Percentiles rank a stretch among this genome's conserved stretches.
These are phyloP conservation scores for Alnus glutinosa DNA, from an alignment of 306 rosid genomes.

Conservation along the genomic window DNA sequence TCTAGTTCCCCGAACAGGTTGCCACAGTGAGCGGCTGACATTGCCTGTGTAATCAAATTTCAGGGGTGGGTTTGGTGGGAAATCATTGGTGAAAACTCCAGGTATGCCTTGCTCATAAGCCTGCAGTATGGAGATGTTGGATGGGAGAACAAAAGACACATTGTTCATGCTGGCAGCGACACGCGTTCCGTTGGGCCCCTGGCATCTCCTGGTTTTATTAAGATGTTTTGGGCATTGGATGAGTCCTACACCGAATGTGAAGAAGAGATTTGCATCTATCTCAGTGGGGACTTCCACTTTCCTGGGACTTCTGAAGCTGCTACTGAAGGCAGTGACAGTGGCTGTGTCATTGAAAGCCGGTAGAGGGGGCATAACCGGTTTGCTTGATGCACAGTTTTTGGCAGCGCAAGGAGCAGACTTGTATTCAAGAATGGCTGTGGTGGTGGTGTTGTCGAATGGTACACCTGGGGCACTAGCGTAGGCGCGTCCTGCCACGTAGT, in stretches of 20 bases:
- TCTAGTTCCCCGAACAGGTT: slow-evolving; percentile 65
- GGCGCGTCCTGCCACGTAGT: slow-evolving; percentile 81
- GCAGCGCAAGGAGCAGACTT: slow-evolving; percentile 53
- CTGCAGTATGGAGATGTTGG: slow-evolving; percentile 62
- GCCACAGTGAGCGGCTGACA: slow-evolving; percentile 80
- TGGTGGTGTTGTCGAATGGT: slow-evolving; percentile 79
- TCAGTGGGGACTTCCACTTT: slow-evolving; percentile 63
- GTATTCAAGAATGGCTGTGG: slow-evolving; percentile 85
- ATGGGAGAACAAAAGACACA: slow-evolving; percentile 73
- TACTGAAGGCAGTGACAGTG: slow-evolving; percentile 67
- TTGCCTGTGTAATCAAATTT: slow-evolving; percentile 82
- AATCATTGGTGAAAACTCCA: slow-evolving; percentile 71
- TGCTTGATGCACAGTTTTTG: slow-evolving; percentile 35
- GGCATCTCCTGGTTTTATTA: slow-evolving; percentile 35
- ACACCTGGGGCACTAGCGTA: slow-evolving; percentile 79
- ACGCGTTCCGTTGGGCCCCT: slow-evolving; percentile 90
- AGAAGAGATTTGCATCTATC: slow-evolving; percentile 71
- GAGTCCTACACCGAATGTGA: slow-evolving; percentile 75
- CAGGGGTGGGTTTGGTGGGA: slow-evolving; percentile 65
- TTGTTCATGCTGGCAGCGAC: slow-evolving; percentile 90
- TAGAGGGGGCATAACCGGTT: slow-evolving; percentile 59
- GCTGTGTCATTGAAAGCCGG: slow-evolving; percentile 85
- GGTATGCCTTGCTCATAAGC: slow-evolving; percentile 63
- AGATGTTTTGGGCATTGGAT: slow-evolving; percentile 64
- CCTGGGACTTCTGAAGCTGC: slow-evolving; percentile 52